Evolutionary conservation across 1,284 basidiomycete genomes (phyloP), one percentile per base, ranked within the genome.

Genomic region (Fistulinella cinereoalba): DNA sequence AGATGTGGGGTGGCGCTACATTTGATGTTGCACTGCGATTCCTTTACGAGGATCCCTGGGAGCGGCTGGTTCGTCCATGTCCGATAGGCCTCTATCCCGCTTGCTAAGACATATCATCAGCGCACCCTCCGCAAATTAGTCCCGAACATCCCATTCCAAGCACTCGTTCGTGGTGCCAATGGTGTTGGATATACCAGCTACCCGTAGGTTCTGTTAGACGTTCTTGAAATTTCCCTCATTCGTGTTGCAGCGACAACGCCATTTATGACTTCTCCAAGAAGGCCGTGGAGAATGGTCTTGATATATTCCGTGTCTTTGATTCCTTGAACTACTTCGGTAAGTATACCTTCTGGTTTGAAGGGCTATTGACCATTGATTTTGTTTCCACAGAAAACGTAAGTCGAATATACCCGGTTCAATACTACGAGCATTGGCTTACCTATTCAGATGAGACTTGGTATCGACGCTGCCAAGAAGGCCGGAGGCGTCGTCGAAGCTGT

Each of bases 11-110:
- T 65, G 97, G 97, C 56, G 97, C 97, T 39, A 99, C 97, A 5
- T 99, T 99, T 65, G 97, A 99, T 70, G 97, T 99, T 41, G 90
- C 97, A 27, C 98, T 99, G 96, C 87, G 96, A 47, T 99, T 99
- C 88, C 75, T 99, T 66, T 98, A 99, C 70, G 97, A 99, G 71
- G 97, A 99, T 72, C 97, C 97, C 61, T 99, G 97, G 97, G 96
- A 98, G 70, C 84, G 97, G 60, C 75, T 99, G 73, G 88, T 90
- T 55, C 39, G 81, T 74, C 28, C 10, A 51, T 23, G 21, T 37
- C 32, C 34, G 13, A 39, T 38, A 6, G 24, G 5, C 37, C 15
- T 32, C 9, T 37, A 3, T 8, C 22, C 43, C 43, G 9, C 39
- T 41, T 29, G 29, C 47, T 53, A 40, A 59, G 45, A 29, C 36